Conservation (phyloP, 2,329 filamentous ascomycete species). For the Trichoderma oligosporum region DNA sequence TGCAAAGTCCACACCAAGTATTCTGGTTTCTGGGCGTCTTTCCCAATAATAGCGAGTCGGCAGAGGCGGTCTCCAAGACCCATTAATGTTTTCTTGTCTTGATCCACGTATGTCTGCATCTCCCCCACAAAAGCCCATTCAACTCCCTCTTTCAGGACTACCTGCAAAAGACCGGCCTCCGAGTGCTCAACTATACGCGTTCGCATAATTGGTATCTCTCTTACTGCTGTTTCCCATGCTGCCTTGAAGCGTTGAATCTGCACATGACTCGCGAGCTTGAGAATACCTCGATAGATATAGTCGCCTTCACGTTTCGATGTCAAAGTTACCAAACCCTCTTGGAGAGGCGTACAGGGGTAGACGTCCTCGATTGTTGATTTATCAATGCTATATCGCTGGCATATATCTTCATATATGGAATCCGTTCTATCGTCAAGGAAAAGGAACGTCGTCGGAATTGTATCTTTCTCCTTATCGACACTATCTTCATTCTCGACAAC, state of each 20-base stretch:
- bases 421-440: no score
- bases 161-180: slow-evolving; percentile 40
- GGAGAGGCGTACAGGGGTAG: neutral
- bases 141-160: slow-evolving; percentile 39
- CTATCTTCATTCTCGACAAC: neutral
- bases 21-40: no score
- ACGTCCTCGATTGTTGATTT: neutral
- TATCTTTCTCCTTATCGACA: no score
- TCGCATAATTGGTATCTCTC: slow-evolving; percentile 35
- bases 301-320: slow-evolving; percentile 13
- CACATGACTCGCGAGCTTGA: neutral
- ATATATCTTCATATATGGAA: no score
- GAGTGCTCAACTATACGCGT: slow-evolving; percentile 45
- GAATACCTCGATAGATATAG: slow-evolving; percentile 12
- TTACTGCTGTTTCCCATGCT: neutral
- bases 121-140: neutral
- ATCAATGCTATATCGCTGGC: neutral
- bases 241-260: no score
- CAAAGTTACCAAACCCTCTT: neutral
- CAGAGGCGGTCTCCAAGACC: neutral
- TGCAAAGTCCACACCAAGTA: no score
- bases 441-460: no score
- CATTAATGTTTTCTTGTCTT: neutral
- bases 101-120: neutral
- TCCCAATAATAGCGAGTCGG: neutral